A percentile compares a stretch with the other conserved stretches of the same genome.
Conservation (phyloP, 2,329 filamentous ascomycete genomes). For the Diplodia corticola region DNA sequence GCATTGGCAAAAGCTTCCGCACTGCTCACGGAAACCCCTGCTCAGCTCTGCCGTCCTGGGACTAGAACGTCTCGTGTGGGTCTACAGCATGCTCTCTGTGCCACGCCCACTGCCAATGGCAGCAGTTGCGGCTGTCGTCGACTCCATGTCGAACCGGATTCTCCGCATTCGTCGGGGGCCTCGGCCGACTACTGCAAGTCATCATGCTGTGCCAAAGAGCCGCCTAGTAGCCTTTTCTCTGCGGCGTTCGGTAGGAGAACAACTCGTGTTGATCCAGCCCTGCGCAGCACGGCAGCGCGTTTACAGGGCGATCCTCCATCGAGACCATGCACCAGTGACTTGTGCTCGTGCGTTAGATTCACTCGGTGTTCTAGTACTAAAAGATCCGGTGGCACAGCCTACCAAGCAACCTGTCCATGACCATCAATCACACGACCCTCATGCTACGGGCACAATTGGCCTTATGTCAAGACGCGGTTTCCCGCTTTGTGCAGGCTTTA, state of each 20-base stretch:
- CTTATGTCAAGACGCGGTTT: neutral
- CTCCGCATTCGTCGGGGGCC: neutral
- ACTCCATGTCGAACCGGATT: neutral
- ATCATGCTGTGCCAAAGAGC: conserved; percentile 11
- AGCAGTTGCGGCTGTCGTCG: neutral
- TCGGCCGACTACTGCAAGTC: conserved; percentile 1
- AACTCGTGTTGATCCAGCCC: neutral
- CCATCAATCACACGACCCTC: neutral
- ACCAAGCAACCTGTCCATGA: neutral
- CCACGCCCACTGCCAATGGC: neutral
- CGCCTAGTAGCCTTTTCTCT: neutral
- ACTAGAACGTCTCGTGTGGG: conserved; percentile 1
- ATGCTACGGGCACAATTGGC: neutral
- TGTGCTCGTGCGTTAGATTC: neutral
- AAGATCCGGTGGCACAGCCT: neutral
- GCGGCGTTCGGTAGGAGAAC: neutral
- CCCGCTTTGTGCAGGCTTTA: too few relatives aligned
- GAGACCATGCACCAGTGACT: neutral
- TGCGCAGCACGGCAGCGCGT: neutral
- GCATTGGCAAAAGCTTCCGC: neutral
- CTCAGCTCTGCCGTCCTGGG: neutral
- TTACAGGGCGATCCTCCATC: neutral
- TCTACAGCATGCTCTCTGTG: conserved; percentile 2
- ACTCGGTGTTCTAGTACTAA: neutral
- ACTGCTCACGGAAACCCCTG: neutral